phyloP scores from a whole-genome alignment of 1,139 yeast species.

The Geotrichum australiense region DNA sequence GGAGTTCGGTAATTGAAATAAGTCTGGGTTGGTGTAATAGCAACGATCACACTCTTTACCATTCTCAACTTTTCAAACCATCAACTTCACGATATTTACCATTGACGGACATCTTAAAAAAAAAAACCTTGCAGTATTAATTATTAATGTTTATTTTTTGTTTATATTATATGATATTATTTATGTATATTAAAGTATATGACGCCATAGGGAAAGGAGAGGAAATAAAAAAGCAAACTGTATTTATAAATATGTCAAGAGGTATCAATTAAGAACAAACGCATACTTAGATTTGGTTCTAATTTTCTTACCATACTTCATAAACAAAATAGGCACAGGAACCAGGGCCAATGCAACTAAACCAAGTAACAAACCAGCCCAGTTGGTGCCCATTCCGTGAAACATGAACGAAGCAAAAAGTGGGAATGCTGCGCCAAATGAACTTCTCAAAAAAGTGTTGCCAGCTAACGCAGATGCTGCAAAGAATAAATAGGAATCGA shows the following conservation, averaged over 20 bases:
- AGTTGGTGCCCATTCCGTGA: constrained; percentile 60
- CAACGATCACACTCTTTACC: no score
- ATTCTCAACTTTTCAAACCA: no score
- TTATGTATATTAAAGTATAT: no score
- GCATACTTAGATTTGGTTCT: constrained; percentile 64
- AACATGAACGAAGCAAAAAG: constrained; percentile 74
- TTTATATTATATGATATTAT: no score
- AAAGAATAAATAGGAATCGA: constrained; percentile 68
- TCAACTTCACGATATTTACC: no score
- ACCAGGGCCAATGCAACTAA: constrained; percentile 53
- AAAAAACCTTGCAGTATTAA: no score
- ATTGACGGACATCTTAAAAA: no score
- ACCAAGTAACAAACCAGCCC: constrained; percentile 80
- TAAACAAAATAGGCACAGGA: constrained; percentile 73
- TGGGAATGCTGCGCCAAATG: constrained; percentile 71
- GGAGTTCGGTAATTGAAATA: no score
- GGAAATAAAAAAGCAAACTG: neutral
- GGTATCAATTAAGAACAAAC: constrained; percentile 28
- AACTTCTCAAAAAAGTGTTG: constrained; percentile 75
- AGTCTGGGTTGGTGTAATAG: no score
- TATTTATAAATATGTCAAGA: neutral
- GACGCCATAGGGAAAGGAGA: no score
- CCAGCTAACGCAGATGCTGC: constrained; percentile 93
- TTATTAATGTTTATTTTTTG: no score
- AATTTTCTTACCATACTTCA: constrained; percentile 53